Evolutionary conservation across 1,139 yeast species (phyloP).

Genomic region (Candida sp.): DNA sequence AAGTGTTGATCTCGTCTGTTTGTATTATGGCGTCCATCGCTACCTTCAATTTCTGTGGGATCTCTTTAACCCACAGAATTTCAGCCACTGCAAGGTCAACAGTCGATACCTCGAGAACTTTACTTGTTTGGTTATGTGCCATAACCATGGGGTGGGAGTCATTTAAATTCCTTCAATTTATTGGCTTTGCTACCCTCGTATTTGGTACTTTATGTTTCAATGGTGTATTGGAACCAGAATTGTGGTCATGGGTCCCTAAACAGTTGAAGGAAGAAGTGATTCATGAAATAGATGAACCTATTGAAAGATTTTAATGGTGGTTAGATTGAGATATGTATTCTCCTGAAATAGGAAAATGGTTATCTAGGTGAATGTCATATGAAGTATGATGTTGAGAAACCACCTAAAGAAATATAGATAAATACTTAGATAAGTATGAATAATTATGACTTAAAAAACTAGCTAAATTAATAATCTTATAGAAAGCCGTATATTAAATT

Average conservation of each 20-base stretch:
- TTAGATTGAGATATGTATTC: too few species aligned
- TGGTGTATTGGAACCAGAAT: slow-evolving; percentile 55
- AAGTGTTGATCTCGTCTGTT: slow-evolving; percentile 51
- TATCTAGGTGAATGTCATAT: not conserved
- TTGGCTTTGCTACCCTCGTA: slow-evolving; percentile 64
- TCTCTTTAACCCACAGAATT: slow-evolving; percentile 60
- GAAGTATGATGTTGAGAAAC: too few species aligned
- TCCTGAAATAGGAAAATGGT: too few species aligned
- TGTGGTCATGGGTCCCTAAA: slow-evolving; percentile 44
- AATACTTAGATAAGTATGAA: too few species aligned
- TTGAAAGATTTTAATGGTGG: slow-evolving; percentile 7
- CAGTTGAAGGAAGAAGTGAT: slow-evolving; percentile 36
- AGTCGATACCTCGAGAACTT: slow-evolving; percentile 74
- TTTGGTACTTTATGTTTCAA: slow-evolving; percentile 76
- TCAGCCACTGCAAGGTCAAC: slow-evolving; percentile 82
- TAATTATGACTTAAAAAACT: too few species aligned
- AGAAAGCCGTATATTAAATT: too few species aligned
- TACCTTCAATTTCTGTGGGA: slow-evolving; percentile 70
- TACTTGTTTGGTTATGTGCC: slow-evolving; percentile 77
- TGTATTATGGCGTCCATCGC: slow-evolving; percentile 73
- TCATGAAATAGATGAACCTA: slow-evolving; percentile 21
- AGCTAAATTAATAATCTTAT: too few species aligned
- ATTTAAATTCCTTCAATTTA: slow-evolving; percentile 56
- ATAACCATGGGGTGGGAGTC: slow-evolving; percentile 75
- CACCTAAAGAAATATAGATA: too few species aligned